Base-by-base conservation (phyloP, 768 basidiomycete genomes). In the Panellus pusillus region DNA sequence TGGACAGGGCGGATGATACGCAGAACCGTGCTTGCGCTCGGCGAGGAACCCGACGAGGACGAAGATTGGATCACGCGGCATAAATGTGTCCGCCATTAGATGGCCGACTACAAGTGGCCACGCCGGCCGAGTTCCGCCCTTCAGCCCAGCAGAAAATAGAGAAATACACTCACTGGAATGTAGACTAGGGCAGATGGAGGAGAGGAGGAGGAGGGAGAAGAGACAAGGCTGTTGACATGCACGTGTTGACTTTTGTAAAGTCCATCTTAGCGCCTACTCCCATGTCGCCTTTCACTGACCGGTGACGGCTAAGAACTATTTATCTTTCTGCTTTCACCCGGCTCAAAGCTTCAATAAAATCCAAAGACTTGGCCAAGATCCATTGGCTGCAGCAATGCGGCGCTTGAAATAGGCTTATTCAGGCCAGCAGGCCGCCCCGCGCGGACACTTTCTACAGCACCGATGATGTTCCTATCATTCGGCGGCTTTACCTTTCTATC, bases 211-310 rank as follows among this genome's bases (percentile, higher is more conserved):
- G 49, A 40, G 45, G 61, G 47, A 38, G 51, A 52, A 14, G 57
- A 47, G n/a, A 54, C 58, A 62, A 51, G 58, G 31, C 39, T 13
- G 35, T 13, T 44, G 41, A 38, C 15, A 32, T 36, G 20, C 41
- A 20, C 18, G 35, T 17, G 15, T 9, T 14, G 64, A 66, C 68
- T 68, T 66, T 66, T 64, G 54, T 44, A 28, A 13, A 42, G 31
- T 24, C 20, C 31, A 20, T 13, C 14, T 37, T 37, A 20, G 35
- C 40, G 31, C 37, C 39, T 47, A 37, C 27, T 28, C 42, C n/a
- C 19, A 20, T 15, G 17, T 2, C 9, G 17, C 39, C 39, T 40
- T 40, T 40, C 2, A 14, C 32, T 35, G 32, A 35, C 9, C 14
- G 3, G 9, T 14, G 14, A 35, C 32, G 32, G 32, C 11, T n/a